phyloP scores from a whole-genome alignment of 1,139 yeast genomes.

The Geotrichum reessii region DNA sequence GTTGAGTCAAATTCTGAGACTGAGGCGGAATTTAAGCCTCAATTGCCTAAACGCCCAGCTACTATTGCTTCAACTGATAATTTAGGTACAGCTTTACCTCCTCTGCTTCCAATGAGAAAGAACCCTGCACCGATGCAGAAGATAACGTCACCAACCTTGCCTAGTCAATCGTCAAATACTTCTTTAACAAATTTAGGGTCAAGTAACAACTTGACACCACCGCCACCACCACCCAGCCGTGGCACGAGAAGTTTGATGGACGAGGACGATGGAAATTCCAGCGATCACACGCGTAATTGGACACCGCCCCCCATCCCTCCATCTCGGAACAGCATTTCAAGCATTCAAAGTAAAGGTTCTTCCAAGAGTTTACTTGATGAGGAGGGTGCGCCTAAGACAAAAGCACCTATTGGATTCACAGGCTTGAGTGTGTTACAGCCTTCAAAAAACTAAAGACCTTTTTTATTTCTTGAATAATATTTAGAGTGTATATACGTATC shows the following conservation, averaged over 20 bases:
- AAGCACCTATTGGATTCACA: conserved; percentile 9
- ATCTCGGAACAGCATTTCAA: conserved; percentile 12
- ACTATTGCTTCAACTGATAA: conserved; percentile 6
- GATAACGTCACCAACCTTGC: background rate
- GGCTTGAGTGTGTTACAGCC: conserved; percentile 15
- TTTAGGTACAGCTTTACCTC: conserved; percentile 4
- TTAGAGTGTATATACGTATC: background rate
- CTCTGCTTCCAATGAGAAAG: background rate
- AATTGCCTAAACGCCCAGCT: conserved; percentile 6
- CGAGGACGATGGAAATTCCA: conserved; percentile 5
- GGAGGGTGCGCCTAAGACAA: conserved; percentile 2
- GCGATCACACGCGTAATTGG: conserved; percentile 10
- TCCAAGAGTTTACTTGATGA: conserved; percentile 18
- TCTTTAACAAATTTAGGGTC: background rate
- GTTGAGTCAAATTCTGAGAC: background rate
- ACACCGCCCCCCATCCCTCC: conserved; percentile 15
- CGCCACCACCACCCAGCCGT: conserved; percentile 14
- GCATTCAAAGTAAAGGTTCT: conserved; percentile 1
- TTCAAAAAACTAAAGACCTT: conserved; percentile 1
- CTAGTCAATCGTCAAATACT: conserved; percentile 1
- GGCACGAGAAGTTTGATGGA: conserved; percentile 12
- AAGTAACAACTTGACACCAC: conserved; percentile 8
- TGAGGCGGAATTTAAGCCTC: background rate
- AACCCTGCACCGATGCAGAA: background rate
- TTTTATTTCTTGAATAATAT: background rate